Evolutionary conservation across 2,329 filamentous ascomycete species (phyloP), one percentile per base, ranked within the genome.

Genomic region (Plenodomus tracheiphilus): DNA sequence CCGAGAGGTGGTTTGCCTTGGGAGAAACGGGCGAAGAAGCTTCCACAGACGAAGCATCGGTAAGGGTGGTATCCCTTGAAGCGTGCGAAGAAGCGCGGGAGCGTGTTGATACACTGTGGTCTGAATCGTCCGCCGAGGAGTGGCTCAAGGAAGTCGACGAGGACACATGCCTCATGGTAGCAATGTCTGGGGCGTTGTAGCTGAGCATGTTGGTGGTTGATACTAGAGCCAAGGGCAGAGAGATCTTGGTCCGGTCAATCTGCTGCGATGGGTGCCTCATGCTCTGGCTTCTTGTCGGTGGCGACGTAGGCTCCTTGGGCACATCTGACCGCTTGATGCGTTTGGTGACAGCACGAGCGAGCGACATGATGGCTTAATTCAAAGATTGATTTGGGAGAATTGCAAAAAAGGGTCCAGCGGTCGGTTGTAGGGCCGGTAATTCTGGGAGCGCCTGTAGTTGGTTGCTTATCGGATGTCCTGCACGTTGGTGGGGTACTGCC

Each of bases 151-250:
- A 77, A 77, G 81, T 83, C n/a, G 79, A 75, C 2, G 81, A 78
- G 19, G 74, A 68, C 20, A 58, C 55, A 13, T 73, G 65, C 32
- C 58, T 44, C 43, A 63, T 50, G 41, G 66, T 72, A 38, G 78
- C 77, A 54, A 97, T 85, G 68, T 97, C 88, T 42, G 93, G 93
- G 9, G 94, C 92, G 68, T 93, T 93, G 81, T 96, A 96, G 7
- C 91, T 91, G 46, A 97, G 86, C 83, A 95, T 91, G 74, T 97
- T 99, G 61, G 94, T 97, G 4, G 93, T 96, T 51, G 94, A 95
- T 41, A 97, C 79, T 55, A 99, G 81, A 73, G 91, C 86, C 44
- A 96, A 81, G 0, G 94, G 94, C 2, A 81, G 84, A 1, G 94
- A 99, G 69, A 99, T 99, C 77, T 91, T 86, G 69, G 81, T 73